A percentile compares a stretch with the other conserved stretches of the same genome.
These are phyloP conservation scores for Pythium phragmitis DNA, from an alignment of 352 stramenopile genomes.

Conservation along the genomic window DNA sequence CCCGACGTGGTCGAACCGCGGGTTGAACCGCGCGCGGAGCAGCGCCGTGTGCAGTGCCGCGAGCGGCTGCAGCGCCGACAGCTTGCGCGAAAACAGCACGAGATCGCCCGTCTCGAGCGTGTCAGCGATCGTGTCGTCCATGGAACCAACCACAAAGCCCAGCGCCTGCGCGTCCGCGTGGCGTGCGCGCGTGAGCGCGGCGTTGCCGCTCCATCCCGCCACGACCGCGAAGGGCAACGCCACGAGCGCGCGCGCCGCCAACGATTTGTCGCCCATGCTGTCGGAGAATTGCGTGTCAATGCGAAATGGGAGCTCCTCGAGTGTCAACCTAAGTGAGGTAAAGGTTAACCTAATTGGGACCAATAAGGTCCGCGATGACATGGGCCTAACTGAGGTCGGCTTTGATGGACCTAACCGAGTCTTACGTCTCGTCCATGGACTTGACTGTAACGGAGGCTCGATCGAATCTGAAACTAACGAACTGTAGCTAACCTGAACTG, in stretches of 20 bases:
- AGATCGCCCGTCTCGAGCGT: constrained; percentile 84
- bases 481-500: too few relatives aligned
- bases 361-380: too few relatives aligned
- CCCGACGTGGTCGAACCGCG: constrained; percentile 79
- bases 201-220: constrained; percentile 72
- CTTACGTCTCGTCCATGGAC: too few relatives aligned
- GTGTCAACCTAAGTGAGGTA: not conserved
- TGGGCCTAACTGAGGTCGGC: not conserved
- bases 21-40: constrained; percentile 47
- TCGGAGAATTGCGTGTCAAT: constrained; percentile 8
- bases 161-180: constrained; percentile 33
- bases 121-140: constrained; percentile 88
- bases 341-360: not conserved
- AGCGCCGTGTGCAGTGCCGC: constrained; percentile 69
- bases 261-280: constrained; percentile 21
- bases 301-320: not conserved
- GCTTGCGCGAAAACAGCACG: constrained; percentile 74
- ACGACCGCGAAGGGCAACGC: constrained; percentile 60
- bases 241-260: constrained; percentile 42
- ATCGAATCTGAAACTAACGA: too few relatives aligned
- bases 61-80: constrained; percentile 69
- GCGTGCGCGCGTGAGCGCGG: constrained; percentile 46
- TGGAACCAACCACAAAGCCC: constrained; percentile 69
- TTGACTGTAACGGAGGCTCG: too few relatives aligned
- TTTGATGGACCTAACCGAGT: not conserved